Conservation (phyloP, 441 rosid genomes). For the Adansonia madagascariensis region DNA sequence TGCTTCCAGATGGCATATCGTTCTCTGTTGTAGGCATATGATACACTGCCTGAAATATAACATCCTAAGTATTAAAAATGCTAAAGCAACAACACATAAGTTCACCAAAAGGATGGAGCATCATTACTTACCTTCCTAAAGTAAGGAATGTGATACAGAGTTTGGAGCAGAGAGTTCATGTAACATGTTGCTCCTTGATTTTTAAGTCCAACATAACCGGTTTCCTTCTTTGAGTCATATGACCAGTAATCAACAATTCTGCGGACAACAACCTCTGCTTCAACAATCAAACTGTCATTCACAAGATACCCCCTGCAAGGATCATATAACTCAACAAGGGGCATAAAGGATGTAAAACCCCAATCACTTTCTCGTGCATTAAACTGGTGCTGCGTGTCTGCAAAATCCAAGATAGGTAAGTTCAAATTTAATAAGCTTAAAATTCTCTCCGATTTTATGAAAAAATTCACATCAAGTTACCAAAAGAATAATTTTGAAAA, state of each 20-base stretch:
- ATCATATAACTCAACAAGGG: conserved; percentile 51
- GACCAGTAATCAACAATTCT: conserved; percentile 44
- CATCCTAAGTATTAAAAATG: conserved; percentile 13
- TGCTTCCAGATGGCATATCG: conserved; percentile 56
- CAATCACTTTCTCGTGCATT: conserved; percentile 51
- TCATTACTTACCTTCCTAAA: conserved; percentile 46
- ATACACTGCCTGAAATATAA: conserved; percentile 47
- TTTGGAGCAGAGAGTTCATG: conserved; percentile 54
- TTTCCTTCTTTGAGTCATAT: conserved; percentile 52
- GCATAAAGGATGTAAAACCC: conserved; percentile 56
- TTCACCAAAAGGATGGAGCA: conserved; percentile 20
- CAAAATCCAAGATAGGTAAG: conserved; percentile 23
- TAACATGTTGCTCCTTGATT: conserved; percentile 59
- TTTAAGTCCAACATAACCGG: conserved; percentile 55
- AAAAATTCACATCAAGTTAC: conserved; percentile 7
- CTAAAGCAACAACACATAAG: background rate
- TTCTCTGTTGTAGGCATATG: conserved; percentile 58
- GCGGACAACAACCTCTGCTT: conserved; percentile 50
- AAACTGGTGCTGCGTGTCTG: conserved; percentile 55
- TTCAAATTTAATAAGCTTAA: background rate
- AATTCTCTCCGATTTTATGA: background rate
- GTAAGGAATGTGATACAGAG: conserved; percentile 50
- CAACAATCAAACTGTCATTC: conserved; percentile 46
- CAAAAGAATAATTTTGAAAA: conserved; percentile 4
- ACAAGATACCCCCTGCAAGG: conserved; percentile 45